phyloP scores from a whole-genome alignment of 129 eudicot genomes.

The Artemisia tridentata region DNA sequence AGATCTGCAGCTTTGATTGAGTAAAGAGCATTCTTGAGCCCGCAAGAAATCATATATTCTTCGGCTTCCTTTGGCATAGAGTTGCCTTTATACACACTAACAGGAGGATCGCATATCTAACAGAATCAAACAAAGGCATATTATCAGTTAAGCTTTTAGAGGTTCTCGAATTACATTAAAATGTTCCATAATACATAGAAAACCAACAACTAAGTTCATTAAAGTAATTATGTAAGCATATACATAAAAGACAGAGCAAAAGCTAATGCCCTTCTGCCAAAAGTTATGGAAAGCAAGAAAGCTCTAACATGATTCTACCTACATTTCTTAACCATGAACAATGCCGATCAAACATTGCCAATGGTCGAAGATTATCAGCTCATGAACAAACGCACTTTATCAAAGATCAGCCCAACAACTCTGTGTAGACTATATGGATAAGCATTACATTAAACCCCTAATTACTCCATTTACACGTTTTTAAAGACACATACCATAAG shows the following conservation, averaged over 20 bases:
- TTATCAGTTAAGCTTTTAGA: constrained; percentile 7
- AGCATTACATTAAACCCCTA: not conserved
- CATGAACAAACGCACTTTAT: not conserved
- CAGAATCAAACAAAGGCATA: constrained; percentile 21
- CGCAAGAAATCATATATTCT: constrained; percentile 67
- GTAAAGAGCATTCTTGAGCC: constrained; percentile 92
- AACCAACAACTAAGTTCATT: not conserved
- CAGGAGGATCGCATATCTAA: constrained; percentile 95
- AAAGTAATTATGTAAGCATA: not conserved
- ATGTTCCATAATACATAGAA: constrained; percentile 2
- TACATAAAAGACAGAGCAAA: not conserved
- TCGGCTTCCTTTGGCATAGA: constrained; percentile 79
- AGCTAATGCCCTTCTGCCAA: not conserved
- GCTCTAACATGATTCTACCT: not conserved
- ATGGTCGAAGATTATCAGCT: not conserved
- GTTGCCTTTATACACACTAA: constrained; percentile 85
- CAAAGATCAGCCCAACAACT: not conserved
- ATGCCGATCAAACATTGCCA: not conserved
- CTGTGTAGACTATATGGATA: not conserved
- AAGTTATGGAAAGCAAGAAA: not conserved
- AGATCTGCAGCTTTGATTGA: constrained; percentile 84
- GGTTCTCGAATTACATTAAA: not conserved
- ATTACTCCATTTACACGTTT: constrained; percentile 8
- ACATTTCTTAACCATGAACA: not conserved
- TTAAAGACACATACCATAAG: not conserved